phyloP scores from a whole-genome alignment of 2,329 filamentous ascomycete species.

The Penicillium sp. region DNA sequence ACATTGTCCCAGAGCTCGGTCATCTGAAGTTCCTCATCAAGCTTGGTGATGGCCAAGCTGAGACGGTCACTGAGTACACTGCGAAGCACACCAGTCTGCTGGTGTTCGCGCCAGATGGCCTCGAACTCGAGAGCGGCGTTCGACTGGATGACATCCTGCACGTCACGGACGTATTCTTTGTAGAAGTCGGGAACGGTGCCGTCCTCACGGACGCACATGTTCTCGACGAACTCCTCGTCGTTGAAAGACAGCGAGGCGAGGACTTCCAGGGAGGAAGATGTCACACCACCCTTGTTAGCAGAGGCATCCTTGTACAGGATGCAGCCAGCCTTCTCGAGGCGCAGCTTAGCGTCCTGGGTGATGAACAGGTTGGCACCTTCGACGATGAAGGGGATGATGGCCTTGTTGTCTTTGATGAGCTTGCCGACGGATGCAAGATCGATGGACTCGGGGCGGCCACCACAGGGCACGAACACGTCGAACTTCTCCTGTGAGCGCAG shows the following conservation, averaged over 20 bases:
- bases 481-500: slow-evolving; percentile 74
- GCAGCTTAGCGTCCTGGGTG: slow-evolving; percentile 94
- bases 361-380: slow-evolving; percentile 99
- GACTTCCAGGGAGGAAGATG: slow-evolving; percentile 93
- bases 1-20: slow-evolving; percentile 88
- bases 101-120: slow-evolving; percentile 94
- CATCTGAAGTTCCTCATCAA: slow-evolving; percentile 93
- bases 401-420: slow-evolving; percentile 87
- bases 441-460: slow-evolving; percentile 93
- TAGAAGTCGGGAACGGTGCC: slow-evolving; percentile 88
- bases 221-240: slow-evolving; percentile 78
- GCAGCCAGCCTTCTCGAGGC: slow-evolving; percentile 91
- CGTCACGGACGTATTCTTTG: slow-evolving; percentile 84
- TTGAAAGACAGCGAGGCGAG: slow-evolving; percentile 93
- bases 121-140: slow-evolving; percentile 95
- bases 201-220: slow-evolving; percentile 85
- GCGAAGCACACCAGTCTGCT: slow-evolving; percentile 73
- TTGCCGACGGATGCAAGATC: slow-evolving; percentile 84
- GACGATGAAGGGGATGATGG: slow-evolving; percentile 87
- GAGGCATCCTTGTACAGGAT: slow-evolving; percentile 97
- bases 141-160: slow-evolving; percentile 85
- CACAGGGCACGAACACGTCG: slow-evolving; percentile 92
- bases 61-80: slow-evolving; percentile 90
- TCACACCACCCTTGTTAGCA: slow-evolving; percentile 98
- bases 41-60: slow-evolving; percentile 87